Evolutionary conservation across 805 yeast species (phyloP), one percentile per base, ranked within the genome.

Genomic region (Wickerhamiella hasegawae): DNA sequence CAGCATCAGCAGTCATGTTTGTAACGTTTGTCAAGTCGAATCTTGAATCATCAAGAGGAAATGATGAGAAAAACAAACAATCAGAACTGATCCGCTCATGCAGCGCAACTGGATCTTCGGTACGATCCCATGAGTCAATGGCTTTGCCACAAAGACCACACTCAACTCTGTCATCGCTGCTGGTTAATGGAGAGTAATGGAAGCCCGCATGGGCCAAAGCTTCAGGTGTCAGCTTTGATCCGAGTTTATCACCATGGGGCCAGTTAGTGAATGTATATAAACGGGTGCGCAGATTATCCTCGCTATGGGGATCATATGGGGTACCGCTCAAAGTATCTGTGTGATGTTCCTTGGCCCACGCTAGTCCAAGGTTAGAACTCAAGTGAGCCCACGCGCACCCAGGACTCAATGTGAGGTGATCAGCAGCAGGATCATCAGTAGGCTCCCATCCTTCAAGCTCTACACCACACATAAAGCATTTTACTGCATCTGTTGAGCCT

Each of bases 201-300:
- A 36, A 36, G 3, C 38, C 38, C 11, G 38, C 38, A 9, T 32
- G 28, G 11, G 38, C 35, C 9, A 36, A 27, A 4, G 24, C n/a
- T 8, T 21, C 21, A 4, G 38, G 34, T 11, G 31, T 16, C 14
- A 30, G 35, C 14, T 14, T 8, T 14, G 14, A 26, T 8, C 28
- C 28, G 3, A 28, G 28, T 16, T 15, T 19, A 6, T 15, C 18
- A 4, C 4, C 25, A 18, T 36, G 35, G 3, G 38, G 38, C 38
- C 38, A 36, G 25, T 15, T 20, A 3, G 4, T 15, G 19, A 36
- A 36, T 3, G 38, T 36, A 9, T 6, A 17, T n/a, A 36, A 28
- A n/a, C 38, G 34, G 20, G 27, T 32, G 12, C 16, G 27, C 6
- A 26, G 8, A 8, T 8, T 14, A 10, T 26, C 28, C 15, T 26